Percentiles rank a stretch among this genome's conserved stretches.
These are phyloP conservation scores for Termitomyces sp. DNA, from an alignment of 1,284 basidiomycete species.

Conservation along the genomic window DNA sequence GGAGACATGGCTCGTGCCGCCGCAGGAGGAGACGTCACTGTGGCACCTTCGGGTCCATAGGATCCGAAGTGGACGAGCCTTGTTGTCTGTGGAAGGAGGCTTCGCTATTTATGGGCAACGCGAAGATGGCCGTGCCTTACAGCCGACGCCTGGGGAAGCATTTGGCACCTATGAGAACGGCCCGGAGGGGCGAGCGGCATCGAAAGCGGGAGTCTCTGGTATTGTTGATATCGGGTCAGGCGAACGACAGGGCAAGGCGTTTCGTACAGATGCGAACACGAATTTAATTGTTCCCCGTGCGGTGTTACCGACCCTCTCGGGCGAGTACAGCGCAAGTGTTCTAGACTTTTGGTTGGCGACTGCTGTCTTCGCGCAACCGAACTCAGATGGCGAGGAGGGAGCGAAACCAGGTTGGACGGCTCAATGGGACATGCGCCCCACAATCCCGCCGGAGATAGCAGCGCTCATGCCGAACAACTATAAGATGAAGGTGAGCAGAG, in stretches of 20 bases:
- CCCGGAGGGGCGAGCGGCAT: constrained; percentile 47
- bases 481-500: constrained; percentile 5
- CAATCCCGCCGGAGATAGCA: constrained; percentile 38
- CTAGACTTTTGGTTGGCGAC: constrained; percentile 26
- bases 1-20: constrained; percentile 73
- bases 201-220: constrained; percentile 58
- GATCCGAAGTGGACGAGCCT: constrained; percentile 43
- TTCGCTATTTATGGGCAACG: constrained; percentile 72
- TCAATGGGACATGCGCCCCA: constrained; percentile 51
- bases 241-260: constrained; percentile 32
- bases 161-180: constrained; percentile 44
- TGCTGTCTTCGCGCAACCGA: constrained; percentile 63
- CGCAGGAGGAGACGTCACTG: constrained; percentile 45
- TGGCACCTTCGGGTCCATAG: constrained; percentile 72
- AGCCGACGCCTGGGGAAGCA: constrained; percentile 34
- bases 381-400: constrained; percentile 32
- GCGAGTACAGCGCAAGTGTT: not conserved
- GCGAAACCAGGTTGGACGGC: constrained; percentile 41
- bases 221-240: constrained; percentile 44
- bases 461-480: constrained; percentile 12
- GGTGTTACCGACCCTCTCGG: not conserved
- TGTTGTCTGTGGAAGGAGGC: constrained; percentile 63
- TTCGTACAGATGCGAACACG: constrained; percentile 71
- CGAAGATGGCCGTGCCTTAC: constrained; percentile 55
- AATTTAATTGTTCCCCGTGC: not conserved